These are phyloP conservation scores for Salix udensis DNA, from an alignment of 345 rosid species.

Conservation along the genomic window DNA sequence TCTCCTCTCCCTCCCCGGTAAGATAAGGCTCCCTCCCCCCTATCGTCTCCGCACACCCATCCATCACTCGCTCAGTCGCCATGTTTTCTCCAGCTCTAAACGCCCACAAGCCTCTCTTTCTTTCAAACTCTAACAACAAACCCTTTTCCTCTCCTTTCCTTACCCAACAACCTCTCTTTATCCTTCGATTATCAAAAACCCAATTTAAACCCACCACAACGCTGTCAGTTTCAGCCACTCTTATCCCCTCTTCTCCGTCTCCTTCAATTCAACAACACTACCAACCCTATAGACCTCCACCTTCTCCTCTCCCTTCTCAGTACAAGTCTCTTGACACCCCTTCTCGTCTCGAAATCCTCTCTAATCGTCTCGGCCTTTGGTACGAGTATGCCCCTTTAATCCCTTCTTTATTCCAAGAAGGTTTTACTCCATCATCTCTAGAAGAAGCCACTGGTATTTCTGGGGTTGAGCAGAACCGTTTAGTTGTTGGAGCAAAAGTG, in stretches of 20 bases:
- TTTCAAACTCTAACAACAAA: not conserved
- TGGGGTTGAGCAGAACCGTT: slow-evolving; percentile 78
- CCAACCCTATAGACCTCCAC: slow-evolving; percentile 91
- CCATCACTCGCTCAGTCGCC: not conserved
- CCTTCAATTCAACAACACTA: slow-evolving; percentile 39
- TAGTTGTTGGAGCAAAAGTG: slow-evolving; percentile 75
- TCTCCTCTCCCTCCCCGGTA: not conserved
- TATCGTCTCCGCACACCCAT: not conserved
- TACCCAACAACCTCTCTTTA: slow-evolving; percentile 6
- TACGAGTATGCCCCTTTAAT: slow-evolving; percentile 84
- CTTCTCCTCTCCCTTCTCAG: slow-evolving; percentile 65
- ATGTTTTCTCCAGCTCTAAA: slow-evolving; percentile 16
- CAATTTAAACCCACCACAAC: slow-evolving; percentile 24
- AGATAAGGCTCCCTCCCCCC: slow-evolving; percentile 5
- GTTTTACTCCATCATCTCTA: slow-evolving; percentile 60
- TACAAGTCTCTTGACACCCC: slow-evolving; percentile 63
- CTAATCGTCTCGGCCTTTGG: slow-evolving; percentile 79
- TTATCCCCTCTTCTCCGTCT: slow-evolving; percentile 37
- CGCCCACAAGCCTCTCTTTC: not conserved
- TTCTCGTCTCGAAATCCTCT: slow-evolving; percentile 61
- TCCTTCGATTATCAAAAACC: slow-evolving; percentile 12
- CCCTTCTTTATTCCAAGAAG: slow-evolving; percentile 68
- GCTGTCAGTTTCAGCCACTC: slow-evolving; percentile 21
- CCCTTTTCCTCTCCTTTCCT: slow-evolving; percentile 10
- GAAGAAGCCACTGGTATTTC: slow-evolving; percentile 78